Percentiles rank a stretch among this genome's conserved stretches.
These are phyloP conservation scores for Penicillium canescens DNA, from an alignment of 495 filamentous ascomycete genomes.

Conservation along the genomic window DNA sequence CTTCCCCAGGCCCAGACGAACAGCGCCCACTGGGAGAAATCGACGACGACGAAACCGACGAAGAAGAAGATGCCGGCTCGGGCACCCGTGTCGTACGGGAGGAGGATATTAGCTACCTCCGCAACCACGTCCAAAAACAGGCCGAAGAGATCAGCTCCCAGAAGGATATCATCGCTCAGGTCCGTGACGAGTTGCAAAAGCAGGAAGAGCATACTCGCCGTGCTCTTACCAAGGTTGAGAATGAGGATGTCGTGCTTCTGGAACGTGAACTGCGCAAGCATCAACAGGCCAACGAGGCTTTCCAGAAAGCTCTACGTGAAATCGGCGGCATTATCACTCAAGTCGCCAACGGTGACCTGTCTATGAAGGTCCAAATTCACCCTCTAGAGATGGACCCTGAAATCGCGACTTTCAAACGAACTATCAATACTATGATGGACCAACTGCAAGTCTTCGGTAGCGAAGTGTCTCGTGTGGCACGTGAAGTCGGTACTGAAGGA, in stretches of 20 bases:
- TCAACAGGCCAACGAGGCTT: constrained; percentile 97
- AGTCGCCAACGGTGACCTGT: constrained; percentile 93
- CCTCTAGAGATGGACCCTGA: constrained; percentile 98
- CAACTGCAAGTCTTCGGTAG: constrained; percentile 96
- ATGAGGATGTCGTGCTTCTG: constrained; percentile 65
- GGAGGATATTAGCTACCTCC: constrained; percentile 68
- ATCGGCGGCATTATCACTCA: constrained; percentile 97
- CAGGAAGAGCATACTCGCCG: constrained; percentile 62
- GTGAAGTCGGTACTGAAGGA: constrained; percentile 96
- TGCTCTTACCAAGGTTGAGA: constrained; percentile 57
- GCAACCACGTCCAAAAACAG: constrained; percentile 76
- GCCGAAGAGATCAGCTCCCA: constrained; percentile 75
- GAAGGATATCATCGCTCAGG: constrained; percentile 66
- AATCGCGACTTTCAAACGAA: constrained; percentile 98
- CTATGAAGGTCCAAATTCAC: constrained; percentile 97
- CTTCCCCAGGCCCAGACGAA: constrained; percentile 29
- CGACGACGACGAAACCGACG: constrained; percentile 42
- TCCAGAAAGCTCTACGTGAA: constrained; percentile 94
- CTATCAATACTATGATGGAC: constrained; percentile 98
- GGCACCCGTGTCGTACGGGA: constrained; percentile 56
- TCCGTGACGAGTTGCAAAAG: constrained; percentile 63
- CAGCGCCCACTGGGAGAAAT: constrained; percentile 32
- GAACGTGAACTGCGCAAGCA: constrained; percentile 94
- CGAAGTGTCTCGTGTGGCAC: constrained; percentile 93
- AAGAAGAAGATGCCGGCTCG: constrained; percentile 39